Conservation (phyloP, 352 stramenopile species). For the Peronospora destructor region DNA sequence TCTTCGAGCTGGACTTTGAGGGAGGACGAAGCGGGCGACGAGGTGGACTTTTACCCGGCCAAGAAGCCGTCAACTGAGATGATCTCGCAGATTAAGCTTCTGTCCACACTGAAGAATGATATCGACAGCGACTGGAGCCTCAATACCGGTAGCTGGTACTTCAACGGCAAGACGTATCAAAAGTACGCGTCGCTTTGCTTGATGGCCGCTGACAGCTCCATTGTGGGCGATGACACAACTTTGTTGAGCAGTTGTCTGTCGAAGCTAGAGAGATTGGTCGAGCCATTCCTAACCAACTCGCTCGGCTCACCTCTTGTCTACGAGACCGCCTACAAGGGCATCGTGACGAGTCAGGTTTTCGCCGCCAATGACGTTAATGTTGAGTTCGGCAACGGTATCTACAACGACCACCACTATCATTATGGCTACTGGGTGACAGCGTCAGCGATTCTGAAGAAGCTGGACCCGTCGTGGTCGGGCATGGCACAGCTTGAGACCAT, state of each 20-base stretch:
- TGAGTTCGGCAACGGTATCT: conserved; percentile 76
- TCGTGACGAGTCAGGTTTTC: conserved; percentile 48
- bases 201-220: conserved; percentile 44
- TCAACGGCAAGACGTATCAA: conserved; percentile 67
- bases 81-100: conserved; percentile 33
- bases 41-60: conserved; percentile 56
- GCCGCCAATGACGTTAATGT: conserved; percentile 44
- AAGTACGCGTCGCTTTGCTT: conserved; percentile 77
- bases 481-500: conserved; percentile 53
- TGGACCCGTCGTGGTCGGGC: conserved; percentile 49
- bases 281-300: conserved; percentile 55
- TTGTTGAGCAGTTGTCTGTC: conserved; percentile 43
- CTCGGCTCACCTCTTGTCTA: conserved; percentile 54
- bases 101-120: conserved; percentile 41
- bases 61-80: conserved; percentile 33
- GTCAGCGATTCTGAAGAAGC: conserved; percentile 56
- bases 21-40: conserved; percentile 40
- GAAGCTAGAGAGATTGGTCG: conserved; percentile 50
- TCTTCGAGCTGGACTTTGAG: conserved; percentile 41
- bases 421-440: conserved; percentile 74
- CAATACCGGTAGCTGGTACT: conserved; percentile 61
- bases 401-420: conserved; percentile 84
- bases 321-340: conserved; percentile 62
- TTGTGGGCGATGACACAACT: conserved; percentile 46
- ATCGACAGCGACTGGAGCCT: conserved; percentile 49